phyloP scores from a whole-genome alignment of 768 basidiomycete species.

The Neoboletus magnificus region DNA sequence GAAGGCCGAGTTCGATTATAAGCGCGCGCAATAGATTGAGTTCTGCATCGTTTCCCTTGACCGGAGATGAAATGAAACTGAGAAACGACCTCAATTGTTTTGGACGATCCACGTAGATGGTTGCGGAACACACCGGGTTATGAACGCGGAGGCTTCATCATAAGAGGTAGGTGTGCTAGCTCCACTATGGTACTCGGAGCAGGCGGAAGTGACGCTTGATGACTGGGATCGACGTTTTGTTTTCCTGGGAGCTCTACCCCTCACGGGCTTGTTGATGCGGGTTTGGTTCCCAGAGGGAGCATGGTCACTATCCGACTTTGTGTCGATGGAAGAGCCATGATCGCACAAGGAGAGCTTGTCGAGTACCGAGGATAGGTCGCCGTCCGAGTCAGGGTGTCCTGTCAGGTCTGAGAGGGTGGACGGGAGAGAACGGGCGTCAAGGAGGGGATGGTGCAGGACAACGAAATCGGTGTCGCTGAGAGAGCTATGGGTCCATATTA shows the following conservation, averaged over 20 bases:
- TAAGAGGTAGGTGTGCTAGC: conserved; percentile 19
- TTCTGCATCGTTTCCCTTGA: conserved; percentile 22
- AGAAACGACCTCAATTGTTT: not conserved
- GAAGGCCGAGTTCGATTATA: conserved; percentile 72
- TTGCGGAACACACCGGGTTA: conserved; percentile 20
- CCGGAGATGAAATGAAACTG: conserved; percentile 25
- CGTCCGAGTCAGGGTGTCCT: conserved; percentile 7
- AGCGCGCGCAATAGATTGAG: conserved; percentile 69
- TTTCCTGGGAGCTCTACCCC: not conserved
- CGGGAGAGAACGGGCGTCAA: conserved; percentile 11
- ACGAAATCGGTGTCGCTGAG: conserved; percentile 23
- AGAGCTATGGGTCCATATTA: conserved; percentile 14
- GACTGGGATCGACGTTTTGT: not conserved
- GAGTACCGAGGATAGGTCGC: conserved; percentile 9
- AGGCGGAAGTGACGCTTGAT: not conserved
- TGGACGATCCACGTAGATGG: not conserved
- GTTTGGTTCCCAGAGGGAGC: not conserved
- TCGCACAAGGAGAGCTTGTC: conserved; percentile 19
- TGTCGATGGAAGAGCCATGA: conserved; percentile 1
- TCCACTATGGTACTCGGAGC: conserved; percentile 9
- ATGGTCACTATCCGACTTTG: conserved; percentile 6
- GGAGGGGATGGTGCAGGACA: conserved; percentile 20
- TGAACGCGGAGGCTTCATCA: conserved; percentile 26
- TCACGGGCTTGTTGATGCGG: not conserved
- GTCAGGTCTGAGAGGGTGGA: conserved; percentile 9